phyloP scores from a whole-genome alignment of 331 rosid species.

The Prunus yedoensis region DNA sequence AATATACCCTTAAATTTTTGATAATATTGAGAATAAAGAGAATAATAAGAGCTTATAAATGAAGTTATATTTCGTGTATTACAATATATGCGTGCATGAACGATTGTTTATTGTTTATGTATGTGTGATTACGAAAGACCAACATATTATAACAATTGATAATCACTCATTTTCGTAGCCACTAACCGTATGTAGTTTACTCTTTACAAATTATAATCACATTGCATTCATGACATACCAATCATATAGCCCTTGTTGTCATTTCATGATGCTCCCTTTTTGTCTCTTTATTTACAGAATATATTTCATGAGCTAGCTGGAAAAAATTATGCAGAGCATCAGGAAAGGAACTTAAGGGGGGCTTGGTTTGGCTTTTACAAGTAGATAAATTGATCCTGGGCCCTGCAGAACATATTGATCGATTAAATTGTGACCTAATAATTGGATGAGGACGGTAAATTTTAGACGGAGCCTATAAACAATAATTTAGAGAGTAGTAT shows the following conservation, averaged over 20 bases:
- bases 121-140: not conserved
- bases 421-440: no score
- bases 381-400: no score
- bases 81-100: no score
- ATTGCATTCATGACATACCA: not conserved
- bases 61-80: no score
- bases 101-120: accelerated
- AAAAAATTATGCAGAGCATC: not conserved
- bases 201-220: not conserved
- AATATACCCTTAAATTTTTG: not conserved
- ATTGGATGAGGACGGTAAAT: no score
- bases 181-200: not conserved
- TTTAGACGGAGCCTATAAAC: no score
- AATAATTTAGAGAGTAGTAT: no score
- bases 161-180: not conserved
- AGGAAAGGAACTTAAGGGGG: not conserved
- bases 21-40: no score
- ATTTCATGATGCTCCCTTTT: not conserved
- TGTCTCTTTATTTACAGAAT: not conserved
- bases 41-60: no score
- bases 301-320: not conserved
- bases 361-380: not conserved
- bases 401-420: no score
- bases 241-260: not conserved
- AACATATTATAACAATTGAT: not conserved